Base-by-base conservation (phyloP, 1,139 yeast genomes). In the Schwanniomyces etchellsii region DNA sequence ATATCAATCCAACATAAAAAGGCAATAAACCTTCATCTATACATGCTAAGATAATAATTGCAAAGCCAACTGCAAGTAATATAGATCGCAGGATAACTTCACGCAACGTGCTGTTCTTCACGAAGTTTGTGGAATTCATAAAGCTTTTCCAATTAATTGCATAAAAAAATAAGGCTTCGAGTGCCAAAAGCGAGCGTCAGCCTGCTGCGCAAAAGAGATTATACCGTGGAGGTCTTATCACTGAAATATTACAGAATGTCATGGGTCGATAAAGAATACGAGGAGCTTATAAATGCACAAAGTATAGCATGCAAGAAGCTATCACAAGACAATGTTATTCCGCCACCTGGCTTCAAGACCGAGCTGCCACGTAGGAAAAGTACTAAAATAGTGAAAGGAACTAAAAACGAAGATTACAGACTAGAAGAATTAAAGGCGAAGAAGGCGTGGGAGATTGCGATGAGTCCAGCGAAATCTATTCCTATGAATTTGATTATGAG, bases 401-500 rank as follows among this genome's bases (percentile, higher is more conserved):
- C 41, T 18, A 38, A 35, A 25, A 32, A 31, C 11, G 37, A 34
- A 6, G 38, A 40, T 7, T 35, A 30, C 14, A 35, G 37, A 20
- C 24, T 70, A 22, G 64, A 63, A 28, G 60, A 56, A 16, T 53
- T 76, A 34, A 77, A 70, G 45, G 53, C 62, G 16, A 74, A 71
- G 49, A 84, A 81, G 49, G 91, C 94, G 0, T 86, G 96, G 95
- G 94, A 85, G 38, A 51, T 83, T 20, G 95, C 96, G 2, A 57
- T 74, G 12, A 78, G 78, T 1, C 96, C 97, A 0, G 86, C 89
- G 3, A 91, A 89, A 50, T 70, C 79, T 15, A 63, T 91, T 17
- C 95, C 96, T 4, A 83, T 88, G 94, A 91, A 86, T 46, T 53
- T 83, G 35, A 62, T 86, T 34, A 86, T 91, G 95, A 78, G 89